Evolutionary conservation across 2,329 filamentous ascomycete genomes (phyloP).

Genomic region (Graphilbum sp.): DNA sequence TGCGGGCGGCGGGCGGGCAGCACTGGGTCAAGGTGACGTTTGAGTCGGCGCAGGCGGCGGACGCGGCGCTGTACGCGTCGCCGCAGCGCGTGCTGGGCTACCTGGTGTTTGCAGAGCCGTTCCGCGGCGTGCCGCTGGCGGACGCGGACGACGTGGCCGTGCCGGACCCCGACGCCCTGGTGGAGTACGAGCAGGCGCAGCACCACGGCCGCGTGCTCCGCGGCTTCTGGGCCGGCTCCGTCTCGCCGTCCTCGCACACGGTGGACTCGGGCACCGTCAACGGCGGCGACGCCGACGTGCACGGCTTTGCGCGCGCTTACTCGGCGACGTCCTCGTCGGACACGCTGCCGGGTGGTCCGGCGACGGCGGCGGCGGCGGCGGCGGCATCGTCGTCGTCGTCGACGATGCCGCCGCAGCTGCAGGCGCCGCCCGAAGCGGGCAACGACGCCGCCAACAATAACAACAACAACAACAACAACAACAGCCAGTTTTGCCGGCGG

Average conservation of each 20-base stretch:
- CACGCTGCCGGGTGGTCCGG: conserved; percentile 20
- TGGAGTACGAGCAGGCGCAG: conserved; percentile 12
- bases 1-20: conserved; percentile 61
- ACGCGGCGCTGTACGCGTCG: conserved; percentile 51
- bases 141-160: conserved; percentile 49
- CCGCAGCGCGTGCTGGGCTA: conserved; percentile 57
- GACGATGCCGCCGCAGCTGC: conserved; percentile 11
- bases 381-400: conserved; percentile 4
- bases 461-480: too few species aligned
- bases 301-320: not conserved
- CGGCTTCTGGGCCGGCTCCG: conserved; percentile 12
- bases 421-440: too few species aligned
- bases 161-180: conserved; percentile 27
- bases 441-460: too few species aligned
- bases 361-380: not conserved
- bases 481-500: conserved; percentile 32
- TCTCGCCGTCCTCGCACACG: conserved; percentile 33
- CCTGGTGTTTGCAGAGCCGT: conserved; percentile 54
- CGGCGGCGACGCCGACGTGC: conserved; percentile 15
- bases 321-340: conserved; percentile 21
- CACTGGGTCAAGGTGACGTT: conserved; percentile 89
- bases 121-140: conserved; percentile 39
- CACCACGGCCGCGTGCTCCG: conserved; percentile 17
- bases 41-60: conserved; percentile 55
- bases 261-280: conserved; percentile 39